Conservation (phyloP, 169 alveolate genomes). For the Besnoitia besnoiti region DNA sequence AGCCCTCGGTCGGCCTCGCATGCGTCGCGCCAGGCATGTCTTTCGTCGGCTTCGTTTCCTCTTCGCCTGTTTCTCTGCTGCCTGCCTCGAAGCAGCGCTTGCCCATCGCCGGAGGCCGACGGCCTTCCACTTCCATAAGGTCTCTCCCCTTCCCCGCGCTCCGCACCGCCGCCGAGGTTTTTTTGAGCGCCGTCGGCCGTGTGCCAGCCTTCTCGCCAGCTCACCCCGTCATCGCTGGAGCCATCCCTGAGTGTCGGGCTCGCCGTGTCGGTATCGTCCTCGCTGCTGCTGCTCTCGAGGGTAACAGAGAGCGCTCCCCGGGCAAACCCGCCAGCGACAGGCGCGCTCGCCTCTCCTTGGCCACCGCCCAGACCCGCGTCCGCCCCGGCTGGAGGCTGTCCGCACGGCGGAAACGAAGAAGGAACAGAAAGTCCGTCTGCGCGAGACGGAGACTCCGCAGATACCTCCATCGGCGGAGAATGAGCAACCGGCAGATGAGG, state of each 20-base stretch:
- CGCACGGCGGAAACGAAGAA: too few species aligned
- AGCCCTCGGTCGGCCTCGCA: neutral
- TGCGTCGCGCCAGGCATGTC: neutral
- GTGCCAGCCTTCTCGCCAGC: constrained; percentile 44
- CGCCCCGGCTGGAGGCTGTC: too few species aligned
- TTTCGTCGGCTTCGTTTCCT: neutral
- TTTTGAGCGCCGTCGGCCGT: constrained; percentile 41
- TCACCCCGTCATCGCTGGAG: constrained; percentile 50
- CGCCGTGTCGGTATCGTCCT: constrained; percentile 23
- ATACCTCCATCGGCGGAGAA: too few species aligned
- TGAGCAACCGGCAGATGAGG: neutral
- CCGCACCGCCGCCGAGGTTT: too few species aligned
- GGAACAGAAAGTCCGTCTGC: neutral
- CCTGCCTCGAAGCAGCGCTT: neutral
- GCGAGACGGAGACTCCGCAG: neutral
- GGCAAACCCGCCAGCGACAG: neutral
- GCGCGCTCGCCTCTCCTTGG: neutral
- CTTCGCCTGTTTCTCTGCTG: neutral
- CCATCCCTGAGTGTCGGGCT: constrained; percentile 33
- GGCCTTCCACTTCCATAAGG: too few species aligned
- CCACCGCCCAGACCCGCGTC: neutral
- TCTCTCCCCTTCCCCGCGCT: too few species aligned
- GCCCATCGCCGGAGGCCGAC: constrained; percentile 35
- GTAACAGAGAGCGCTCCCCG: neutral
- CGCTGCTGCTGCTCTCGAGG: constrained; percentile 53